Evolutionary conservation across 2,329 filamentous ascomycete genomes (phyloP), one percentile per base, ranked within the genome.

Genomic region (Beauveria bassiana): DNA sequence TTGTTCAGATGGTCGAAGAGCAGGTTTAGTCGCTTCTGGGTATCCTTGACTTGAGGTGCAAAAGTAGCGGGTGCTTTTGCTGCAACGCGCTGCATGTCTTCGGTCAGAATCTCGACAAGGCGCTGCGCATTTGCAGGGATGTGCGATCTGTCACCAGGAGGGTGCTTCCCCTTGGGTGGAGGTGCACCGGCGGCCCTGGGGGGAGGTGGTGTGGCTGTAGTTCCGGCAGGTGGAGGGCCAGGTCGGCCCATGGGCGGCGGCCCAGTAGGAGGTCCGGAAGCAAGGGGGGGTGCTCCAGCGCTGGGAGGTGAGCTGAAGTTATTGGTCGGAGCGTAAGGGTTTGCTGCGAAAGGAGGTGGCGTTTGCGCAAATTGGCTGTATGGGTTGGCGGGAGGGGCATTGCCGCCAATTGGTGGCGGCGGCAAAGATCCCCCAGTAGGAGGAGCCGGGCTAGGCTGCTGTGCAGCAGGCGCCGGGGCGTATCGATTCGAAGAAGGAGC

Each of bases 1-100:
- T 98, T 98, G 81, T 98, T 99, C 52, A 99, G 81, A 73, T 97
- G 92, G 71, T 99, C 93, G 72, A 97, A 98, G n/a, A 99, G 79
- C 55, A 97, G 87, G 69, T 90, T 90, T 63, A 99, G 82, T 31
- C 95, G 87, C 77, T 96, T 96, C 73, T 96, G 91, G 2, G 93
- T 95, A 72, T 98, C 95, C 69, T 91, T 90, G 22, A 99, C 92
- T 72, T 98, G 93, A 16, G 87, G 83, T 65, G 90, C 88, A 77
- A 95, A 97, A 18, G 88, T 87, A n/a, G 88, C 80, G 20, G 95
- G 95, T 0, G 95, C 95, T 67, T 91, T 89, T 38, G 86, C 78
- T 63, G 93, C 93, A 61, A 99, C 90, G 40, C 92, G 89, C 68
- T 93, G 87, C 85, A 98, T 92, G 68, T 98, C 93, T 38, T 83